Conservation (phyloP, 2,329 filamentous ascomycete genomes). For the Pseudopyrenochaeta lycopersici region DNA sequence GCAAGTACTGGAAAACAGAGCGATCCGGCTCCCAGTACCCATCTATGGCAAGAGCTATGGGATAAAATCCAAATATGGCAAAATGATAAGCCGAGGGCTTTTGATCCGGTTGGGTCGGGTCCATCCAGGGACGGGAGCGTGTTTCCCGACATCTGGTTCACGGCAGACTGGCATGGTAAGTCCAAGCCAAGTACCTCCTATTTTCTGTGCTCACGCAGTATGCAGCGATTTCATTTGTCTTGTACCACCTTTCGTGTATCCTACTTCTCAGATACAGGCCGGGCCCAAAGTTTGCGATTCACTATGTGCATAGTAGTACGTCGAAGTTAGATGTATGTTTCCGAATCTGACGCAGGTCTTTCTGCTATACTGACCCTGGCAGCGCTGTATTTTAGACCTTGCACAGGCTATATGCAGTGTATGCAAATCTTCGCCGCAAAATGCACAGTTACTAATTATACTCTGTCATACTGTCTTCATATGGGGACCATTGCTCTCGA, state of each 20-base stretch:
- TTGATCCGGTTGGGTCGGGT: constrained; percentile 39
- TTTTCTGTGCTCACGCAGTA: background rate
- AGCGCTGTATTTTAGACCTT: constrained; percentile 34
- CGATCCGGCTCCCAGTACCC: constrained; percentile 12
- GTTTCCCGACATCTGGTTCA: constrained; percentile 39
- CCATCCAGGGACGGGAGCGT: too few species aligned
- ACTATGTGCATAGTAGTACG: constrained; percentile 22
- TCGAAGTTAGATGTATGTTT: constrained; percentile 28
- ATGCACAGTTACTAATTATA: constrained; percentile 30
- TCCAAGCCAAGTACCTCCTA: too few species aligned
- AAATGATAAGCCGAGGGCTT: constrained; percentile 33
- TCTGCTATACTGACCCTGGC: constrained; percentile 5
- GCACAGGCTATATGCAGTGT: constrained; percentile 38
- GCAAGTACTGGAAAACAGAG: constrained; percentile 23
- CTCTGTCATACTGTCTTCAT: constrained; percentile 40
- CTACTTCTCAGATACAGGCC: constrained; percentile 41
- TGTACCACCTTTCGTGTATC: constrained; percentile 40
- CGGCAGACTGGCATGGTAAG: constrained; percentile 46
- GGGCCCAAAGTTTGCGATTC: constrained; percentile 37
- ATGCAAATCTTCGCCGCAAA: constrained; percentile 32
- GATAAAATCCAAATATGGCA: constrained; percentile 34
- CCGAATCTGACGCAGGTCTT: background rate
- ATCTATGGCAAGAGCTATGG: constrained; percentile 35
- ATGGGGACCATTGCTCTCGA: constrained; percentile 34
- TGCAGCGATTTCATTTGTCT: constrained; percentile 34